Percentiles rank a stretch among this genome's conserved stretches.
phyloP scores from a whole-genome alignment of 2,329 filamentous ascomycete genomes.

The Verticillium alfalfae region DNA sequence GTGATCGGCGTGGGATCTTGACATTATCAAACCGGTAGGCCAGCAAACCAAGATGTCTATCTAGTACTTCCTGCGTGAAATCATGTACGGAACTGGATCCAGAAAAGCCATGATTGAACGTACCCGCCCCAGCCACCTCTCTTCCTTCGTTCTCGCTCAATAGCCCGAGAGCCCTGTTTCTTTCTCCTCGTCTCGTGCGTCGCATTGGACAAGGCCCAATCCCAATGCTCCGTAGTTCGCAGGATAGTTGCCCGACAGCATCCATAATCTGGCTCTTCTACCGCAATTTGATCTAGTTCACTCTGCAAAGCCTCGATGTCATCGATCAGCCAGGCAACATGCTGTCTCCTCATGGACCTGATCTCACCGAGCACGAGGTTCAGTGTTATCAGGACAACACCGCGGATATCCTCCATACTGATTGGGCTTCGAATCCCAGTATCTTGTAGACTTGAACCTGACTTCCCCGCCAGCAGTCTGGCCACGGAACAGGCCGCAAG shows the following conservation, averaged over 20 bases:
- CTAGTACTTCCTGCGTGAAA: no score
- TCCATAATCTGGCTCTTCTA: background rate
- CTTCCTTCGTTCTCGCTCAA: background rate
- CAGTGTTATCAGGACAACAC: background rate
- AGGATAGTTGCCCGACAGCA: background rate
- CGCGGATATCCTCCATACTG: background rate
- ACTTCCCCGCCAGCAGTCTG: background rate
- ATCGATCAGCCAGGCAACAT: background rate
- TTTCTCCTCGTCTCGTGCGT: background rate
- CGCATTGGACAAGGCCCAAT: no score
- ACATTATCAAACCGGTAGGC: background rate
- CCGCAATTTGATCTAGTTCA: background rate
- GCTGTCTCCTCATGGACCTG: background rate
- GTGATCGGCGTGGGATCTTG: background rate
- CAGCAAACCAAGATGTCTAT: no score
- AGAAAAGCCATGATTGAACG: no score
- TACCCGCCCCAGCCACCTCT: background rate
- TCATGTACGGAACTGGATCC: no score
- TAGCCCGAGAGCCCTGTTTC: background rate
- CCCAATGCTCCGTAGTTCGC: background rate
- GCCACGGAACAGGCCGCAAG: background rate
- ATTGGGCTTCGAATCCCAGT: background rate
- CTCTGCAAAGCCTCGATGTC: background rate
- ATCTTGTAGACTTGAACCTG: background rate
- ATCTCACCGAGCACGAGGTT: background rate